phyloP scores from a whole-genome alignment of 2,329 filamentous ascomycete species.

The Fusarium goolgardi region DNA sequence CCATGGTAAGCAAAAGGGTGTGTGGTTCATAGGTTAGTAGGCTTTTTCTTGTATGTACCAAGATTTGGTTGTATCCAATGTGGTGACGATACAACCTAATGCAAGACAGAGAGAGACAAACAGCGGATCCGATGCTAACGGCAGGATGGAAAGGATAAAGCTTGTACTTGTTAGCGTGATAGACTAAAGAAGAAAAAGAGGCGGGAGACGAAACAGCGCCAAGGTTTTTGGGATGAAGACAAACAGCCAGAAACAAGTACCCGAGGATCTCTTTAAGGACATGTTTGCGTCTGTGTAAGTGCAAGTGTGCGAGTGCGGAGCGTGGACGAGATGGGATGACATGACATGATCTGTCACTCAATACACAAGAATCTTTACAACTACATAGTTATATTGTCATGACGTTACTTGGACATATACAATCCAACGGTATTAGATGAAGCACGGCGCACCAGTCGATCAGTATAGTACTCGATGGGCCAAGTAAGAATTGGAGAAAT shows the following conservation, averaged over 20 bases:
- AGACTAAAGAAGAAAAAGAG: constrained; percentile 2
- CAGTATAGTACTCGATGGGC: constrained; percentile 13
- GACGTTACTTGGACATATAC: constrained; percentile 19
- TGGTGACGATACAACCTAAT: constrained; percentile 14
- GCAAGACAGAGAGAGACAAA: constrained; percentile 6
- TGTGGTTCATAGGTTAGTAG: constrained; percentile 5
- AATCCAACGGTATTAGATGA: constrained; percentile 29
- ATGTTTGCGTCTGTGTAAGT: constrained; percentile 40
- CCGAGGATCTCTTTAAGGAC: constrained; percentile 16
- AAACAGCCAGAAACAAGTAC: constrained; percentile 26
- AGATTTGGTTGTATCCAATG: constrained; percentile 8
- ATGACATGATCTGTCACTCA: constrained; percentile 32
- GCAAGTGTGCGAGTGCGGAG: constrained; percentile 29
- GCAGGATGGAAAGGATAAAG: constrained; percentile 3
- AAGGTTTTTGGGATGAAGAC: constrained; percentile 6
- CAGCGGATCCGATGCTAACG: constrained; percentile 25
- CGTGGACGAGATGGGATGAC: constrained; percentile 34
- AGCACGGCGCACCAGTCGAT: constrained; percentile 13
- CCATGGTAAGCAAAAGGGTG: not conserved
- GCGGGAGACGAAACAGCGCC: constrained; percentile 1
- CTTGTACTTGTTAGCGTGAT: not conserved
- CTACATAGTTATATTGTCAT: not conserved
- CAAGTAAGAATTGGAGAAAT: constrained; percentile 5
- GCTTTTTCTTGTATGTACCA: not conserved
- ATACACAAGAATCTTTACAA: constrained; percentile 16